These are phyloP conservation scores for Pyrenopolyporus hunteri DNA, from an alignment of 495 filamentous ascomycete species.

Conservation along the genomic window DNA sequence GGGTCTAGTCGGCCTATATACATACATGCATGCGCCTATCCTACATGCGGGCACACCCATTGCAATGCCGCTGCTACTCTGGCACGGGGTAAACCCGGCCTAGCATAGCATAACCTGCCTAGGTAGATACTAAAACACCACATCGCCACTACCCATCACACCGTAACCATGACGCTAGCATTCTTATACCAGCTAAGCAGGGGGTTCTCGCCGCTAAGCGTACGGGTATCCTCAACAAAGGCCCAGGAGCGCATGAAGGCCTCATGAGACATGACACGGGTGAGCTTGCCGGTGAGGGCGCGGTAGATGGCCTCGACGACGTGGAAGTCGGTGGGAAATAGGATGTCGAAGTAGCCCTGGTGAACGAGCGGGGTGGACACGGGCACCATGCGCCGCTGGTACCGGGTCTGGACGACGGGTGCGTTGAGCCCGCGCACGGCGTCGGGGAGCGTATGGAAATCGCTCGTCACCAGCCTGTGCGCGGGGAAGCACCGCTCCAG, in stretches of 20 bases:
- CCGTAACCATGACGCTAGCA: constrained; percentile 84
- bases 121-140: too few species aligned
- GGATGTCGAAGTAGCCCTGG: constrained; percentile 98
- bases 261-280: constrained; percentile 81
- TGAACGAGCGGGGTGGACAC: constrained; percentile 92
- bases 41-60: too few species aligned
- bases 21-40: too few species aligned
- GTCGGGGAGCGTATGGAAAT: constrained; percentile 87
- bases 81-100: too few species aligned
- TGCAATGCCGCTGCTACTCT: too few species aligned
- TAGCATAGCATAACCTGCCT: too few species aligned
- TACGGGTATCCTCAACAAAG: constrained; percentile 86
- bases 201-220: constrained; percentile 89
- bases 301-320: constrained; percentile 88
- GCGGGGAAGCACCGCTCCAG: constrained; percentile 83
- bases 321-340: constrained; percentile 95
- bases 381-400: constrained; percentile 80
- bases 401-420: constrained; percentile 95
- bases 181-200: constrained; percentile 94
- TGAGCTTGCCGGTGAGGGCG: constrained; percentile 88
- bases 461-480: constrained; percentile 85
- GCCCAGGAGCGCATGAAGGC: constrained; percentile 91
- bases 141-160: constrained; percentile 48
- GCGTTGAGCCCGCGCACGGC: constrained; percentile 82
- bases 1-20: too few species aligned